Base-by-base conservation (phyloP, 2,329 filamentous ascomycete species). In the Lachnellula willkommii region DNA sequence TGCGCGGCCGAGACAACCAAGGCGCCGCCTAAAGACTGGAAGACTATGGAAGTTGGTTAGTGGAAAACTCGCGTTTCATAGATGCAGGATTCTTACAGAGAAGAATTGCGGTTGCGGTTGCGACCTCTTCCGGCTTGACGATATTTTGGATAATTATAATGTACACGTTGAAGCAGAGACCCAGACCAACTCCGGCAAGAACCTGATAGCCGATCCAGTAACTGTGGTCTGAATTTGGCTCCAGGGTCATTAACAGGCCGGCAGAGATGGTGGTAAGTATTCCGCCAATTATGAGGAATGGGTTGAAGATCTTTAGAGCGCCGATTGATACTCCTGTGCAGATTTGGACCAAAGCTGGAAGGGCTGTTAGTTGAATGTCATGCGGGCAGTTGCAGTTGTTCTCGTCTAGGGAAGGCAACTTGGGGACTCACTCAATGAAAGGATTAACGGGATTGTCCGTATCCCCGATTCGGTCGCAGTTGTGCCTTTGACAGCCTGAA, bases 171-270 rank as follows among this genome's bases (percentile, higher is more conserved):
- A 85, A 80, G 12, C 79, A 79, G 26, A 79, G 70, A 2, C 82
- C 82, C 7, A 79, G 73, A 37, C 80, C 80, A 5, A 81, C 70
- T 39, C 80, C 81, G 22, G 60, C 70, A 24, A 84, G 63, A 50
- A 80, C 75, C 63, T 82, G 79, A 66, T 78, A 82, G 22, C 79
- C 79, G 58, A 82, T 78, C 80, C 80, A 83, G 35, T 72, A 69
- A n/a, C 69, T 63, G 5, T 76, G 65, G 1, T 73, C 69, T 4
- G 77, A 81, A 60, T 74, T 60, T 2, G 79, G 70, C 26, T 70
- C 66, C 20, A 81, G 74, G 0, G 77, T 81, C 0, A 79, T 77
- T 57, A 83, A 73, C 57, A 84, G 72, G 35, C 79, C 80, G 79
- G 75, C 55, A 1, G 65, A 53, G 20, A 59, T 53, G 20, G 53